Evolutionary conservation across 2,329 filamentous ascomycete species (phyloP).

Genomic region (Exophiala sp.): DNA sequence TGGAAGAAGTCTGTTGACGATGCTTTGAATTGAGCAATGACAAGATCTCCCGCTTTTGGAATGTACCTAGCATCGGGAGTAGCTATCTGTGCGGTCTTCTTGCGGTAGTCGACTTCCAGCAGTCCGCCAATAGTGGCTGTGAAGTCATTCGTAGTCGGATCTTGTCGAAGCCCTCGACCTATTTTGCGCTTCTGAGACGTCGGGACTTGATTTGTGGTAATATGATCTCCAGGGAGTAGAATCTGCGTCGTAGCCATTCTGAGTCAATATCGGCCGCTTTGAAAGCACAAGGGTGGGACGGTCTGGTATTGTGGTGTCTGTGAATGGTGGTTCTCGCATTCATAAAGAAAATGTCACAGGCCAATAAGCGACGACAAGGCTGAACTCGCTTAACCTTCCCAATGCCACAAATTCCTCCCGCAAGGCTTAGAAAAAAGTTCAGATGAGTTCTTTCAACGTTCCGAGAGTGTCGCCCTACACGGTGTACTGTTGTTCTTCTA

Average conservation of each 20-base stretch:
- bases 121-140: constrained; percentile 37
- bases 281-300: too few relatives aligned
- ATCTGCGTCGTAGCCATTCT: constrained; percentile 59
- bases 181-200: constrained; percentile 63
- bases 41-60: constrained; percentile 75
- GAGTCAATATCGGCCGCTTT: too few relatives aligned
- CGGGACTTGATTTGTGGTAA: constrained; percentile 65
- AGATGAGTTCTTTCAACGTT: constrained; percentile 7
- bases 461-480: not conserved
- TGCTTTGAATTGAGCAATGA: constrained; percentile 81
- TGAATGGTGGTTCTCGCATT: too few relatives aligned
- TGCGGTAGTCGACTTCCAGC: constrained; percentile 38
- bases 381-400: constrained; percentile 20
- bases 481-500: not conserved
- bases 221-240: constrained; percentile 76
- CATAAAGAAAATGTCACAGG: not conserved
- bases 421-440: constrained; percentile 26
- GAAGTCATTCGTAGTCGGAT: constrained; percentile 45
- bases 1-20: constrained; percentile 74
- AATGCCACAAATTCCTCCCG: not conserved
- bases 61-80: constrained; percentile 61
- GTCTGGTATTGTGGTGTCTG: too few relatives aligned
- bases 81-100: constrained; percentile 37
- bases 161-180: constrained; percentile 65
- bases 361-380: constrained; percentile 12